Evolutionary conservation across 371 early-diverging fungal genomes (phyloP).

Genomic region (Rhizopus delemar): DNA sequence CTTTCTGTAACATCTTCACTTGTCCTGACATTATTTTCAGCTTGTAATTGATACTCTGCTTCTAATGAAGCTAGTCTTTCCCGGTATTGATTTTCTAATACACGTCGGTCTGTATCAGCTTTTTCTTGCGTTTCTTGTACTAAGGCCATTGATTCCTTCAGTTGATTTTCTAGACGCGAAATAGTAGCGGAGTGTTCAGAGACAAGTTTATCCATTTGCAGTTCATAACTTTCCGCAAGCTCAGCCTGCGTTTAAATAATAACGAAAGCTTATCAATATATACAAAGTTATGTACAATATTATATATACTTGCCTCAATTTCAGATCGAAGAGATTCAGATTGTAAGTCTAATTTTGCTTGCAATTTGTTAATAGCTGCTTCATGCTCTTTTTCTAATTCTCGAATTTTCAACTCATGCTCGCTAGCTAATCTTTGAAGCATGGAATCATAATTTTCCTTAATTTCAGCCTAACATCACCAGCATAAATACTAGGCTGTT

Average conservation of each 20-base stretch:
- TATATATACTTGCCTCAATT: constrained; percentile 19
- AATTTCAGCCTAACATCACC: constrained; percentile 15
- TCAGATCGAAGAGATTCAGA: constrained; percentile 21
- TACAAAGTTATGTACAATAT: constrained; percentile 2
- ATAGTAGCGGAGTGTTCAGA: constrained; percentile 20
- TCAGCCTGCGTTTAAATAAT: constrained; percentile 17
- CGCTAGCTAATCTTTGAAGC: constrained; percentile 17
- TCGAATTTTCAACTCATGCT: constrained; percentile 14
- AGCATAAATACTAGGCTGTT: neutral
- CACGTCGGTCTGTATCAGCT: constrained; percentile 7
- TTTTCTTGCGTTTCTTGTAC: constrained; percentile 6
- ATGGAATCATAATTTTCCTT: constrained; percentile 13
- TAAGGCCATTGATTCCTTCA: constrained; percentile 5
- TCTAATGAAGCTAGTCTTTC: constrained; percentile 18
- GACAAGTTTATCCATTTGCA: constrained; percentile 24
- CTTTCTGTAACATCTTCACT: constrained; percentile 34
- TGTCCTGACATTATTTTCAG: constrained; percentile 28
- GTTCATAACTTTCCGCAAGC: constrained; percentile 24
- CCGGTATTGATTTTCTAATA: constrained; percentile 16
- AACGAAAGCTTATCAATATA: neutral
- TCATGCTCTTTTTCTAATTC: constrained; percentile 17
- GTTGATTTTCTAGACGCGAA: constrained; percentile 10
- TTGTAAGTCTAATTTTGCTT: constrained; percentile 13
- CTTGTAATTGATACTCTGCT: constrained; percentile 14
- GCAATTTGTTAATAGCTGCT: constrained; percentile 7